Conservation (phyloP, 305 asterid species). For the Petunia hybrid region DNA sequence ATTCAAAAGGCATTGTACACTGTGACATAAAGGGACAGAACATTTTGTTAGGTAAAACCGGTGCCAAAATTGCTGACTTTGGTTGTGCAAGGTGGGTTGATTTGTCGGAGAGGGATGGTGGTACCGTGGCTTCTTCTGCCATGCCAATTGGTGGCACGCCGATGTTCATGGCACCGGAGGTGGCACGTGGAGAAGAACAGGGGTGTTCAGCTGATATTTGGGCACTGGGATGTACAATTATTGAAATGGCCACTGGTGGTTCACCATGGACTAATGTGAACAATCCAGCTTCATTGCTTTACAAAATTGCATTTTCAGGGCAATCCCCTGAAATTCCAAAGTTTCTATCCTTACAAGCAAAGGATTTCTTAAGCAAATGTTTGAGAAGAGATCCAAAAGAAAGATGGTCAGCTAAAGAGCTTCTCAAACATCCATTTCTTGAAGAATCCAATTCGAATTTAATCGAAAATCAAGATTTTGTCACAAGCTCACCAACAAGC, state of each 20-base stretch:
- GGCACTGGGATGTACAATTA: conserved; percentile 38
- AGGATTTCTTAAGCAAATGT: conserved; percentile 42
- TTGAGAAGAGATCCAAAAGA: conserved; percentile 57
- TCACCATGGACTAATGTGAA: conserved; percentile 64
- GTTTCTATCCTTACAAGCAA: conserved; percentile 30
- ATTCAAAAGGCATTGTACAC: conserved; percentile 72
- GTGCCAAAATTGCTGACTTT: conserved; percentile 38
- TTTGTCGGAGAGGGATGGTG: neutral
- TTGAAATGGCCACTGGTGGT: conserved; percentile 53
- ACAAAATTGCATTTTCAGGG: conserved; percentile 56
- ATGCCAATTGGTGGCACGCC: conserved; percentile 69
- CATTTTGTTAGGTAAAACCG: conserved; percentile 23
- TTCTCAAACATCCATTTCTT: conserved; percentile 71
- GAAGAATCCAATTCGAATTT: conserved; percentile 23
- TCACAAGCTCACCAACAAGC: conserved; percentile 52
- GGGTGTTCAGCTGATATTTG: conserved; percentile 33
- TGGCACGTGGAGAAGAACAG: conserved; percentile 77
- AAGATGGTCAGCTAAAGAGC: conserved; percentile 51
- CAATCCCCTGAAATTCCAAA: conserved; percentile 27
- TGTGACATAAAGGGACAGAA: conserved; percentile 61
- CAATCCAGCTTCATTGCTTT: conserved; percentile 45
- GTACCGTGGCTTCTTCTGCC: neutral
- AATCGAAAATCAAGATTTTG: neutral
- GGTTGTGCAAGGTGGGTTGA: conserved; percentile 29
- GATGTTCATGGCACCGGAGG: conserved; percentile 88